A percentile compares a stretch with the other conserved stretches of the same genome.
These are phyloP conservation scores for Pleurotus cornucopiae DNA, from an alignment of 768 basidiomycete genomes.

Conservation along the genomic window DNA sequence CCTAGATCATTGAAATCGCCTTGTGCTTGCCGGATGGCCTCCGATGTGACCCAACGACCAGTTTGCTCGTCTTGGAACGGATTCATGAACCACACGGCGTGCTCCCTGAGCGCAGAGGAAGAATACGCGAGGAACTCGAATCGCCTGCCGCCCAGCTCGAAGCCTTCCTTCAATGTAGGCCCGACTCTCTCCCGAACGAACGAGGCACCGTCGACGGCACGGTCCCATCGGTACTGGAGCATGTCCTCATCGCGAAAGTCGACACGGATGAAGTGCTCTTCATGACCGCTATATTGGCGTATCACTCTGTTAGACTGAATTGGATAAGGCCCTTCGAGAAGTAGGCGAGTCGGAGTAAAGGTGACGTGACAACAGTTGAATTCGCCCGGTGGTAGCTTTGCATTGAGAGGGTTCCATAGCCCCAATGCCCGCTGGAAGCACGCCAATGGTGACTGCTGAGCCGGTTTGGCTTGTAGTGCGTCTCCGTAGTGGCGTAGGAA, in stretches of 20 bases:
- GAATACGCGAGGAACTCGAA: constrained; percentile 87
- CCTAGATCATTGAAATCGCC: constrained; percentile 59
- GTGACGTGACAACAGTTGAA: constrained; percentile 75
- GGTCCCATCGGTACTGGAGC: constrained; percentile 68
- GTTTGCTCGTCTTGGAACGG: constrained; percentile 48
- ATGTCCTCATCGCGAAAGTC: constrained; percentile 83
- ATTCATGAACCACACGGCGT: constrained; percentile 79
- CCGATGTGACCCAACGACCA: constrained; percentile 42
- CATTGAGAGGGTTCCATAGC: constrained; percentile 3
- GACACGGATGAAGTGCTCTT: constrained; percentile 75
- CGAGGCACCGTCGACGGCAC: constrained; percentile 52
- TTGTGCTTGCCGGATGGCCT: constrained; percentile 54
- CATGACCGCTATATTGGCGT: constrained; percentile 54
- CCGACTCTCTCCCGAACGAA: constrained; percentile 62
- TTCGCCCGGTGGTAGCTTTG: constrained; percentile 27
- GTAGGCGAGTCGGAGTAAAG: constrained; percentile 68
- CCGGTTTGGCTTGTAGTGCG: constrained; percentile 35
- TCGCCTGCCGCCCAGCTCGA: constrained; percentile 61
- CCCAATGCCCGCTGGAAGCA: constrained; percentile 40
- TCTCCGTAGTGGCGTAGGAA: constrained; percentile 55
- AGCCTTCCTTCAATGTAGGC: constrained; percentile 54
- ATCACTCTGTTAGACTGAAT: constrained; percentile 81
- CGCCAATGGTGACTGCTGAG: constrained; percentile 30
- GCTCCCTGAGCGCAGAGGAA: constrained; percentile 68
- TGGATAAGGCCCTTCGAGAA: constrained; percentile 73